Base-by-base conservation (phyloP, 305 asterid species). In the Stenogyne calaminthoides region DNA sequence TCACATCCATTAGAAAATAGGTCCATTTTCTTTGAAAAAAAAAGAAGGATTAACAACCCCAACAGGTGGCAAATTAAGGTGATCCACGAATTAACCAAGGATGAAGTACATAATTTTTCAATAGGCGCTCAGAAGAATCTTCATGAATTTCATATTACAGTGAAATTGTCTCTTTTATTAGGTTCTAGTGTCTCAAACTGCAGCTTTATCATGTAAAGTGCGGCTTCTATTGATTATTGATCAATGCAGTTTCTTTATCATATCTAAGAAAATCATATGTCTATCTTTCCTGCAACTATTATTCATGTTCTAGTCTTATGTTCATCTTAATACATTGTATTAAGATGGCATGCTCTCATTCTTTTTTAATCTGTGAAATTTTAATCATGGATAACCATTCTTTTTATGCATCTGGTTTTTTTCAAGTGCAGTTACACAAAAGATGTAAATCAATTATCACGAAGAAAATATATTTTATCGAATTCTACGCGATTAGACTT, bases 281-380 rank as follows among this genome's bases (percentile, higher is more conserved):
- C 19, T 59, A 36, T 51, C 20, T 55, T 60, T 70, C 76, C 58
- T 59, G 70, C 71, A 77, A 57, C 65, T 58, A 5, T 32, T 73
- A 49, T 80, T 69, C 73, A 74, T 69, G 27, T 58, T 77, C 70
- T 82, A 67, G 82, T 78, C 74, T 80, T 81, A 71, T 78, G 66
- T 68, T 82, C 83, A 73, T 84, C 81, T 91, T 32, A 32, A 32
- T 32, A 32, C 36, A 32, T 29, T 29, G 34, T 29, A 29, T 29
- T 29, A 29, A 29, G 34, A 49, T 15, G 7, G 22, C 20, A 49
- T 49, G 56, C 56, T 47, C 55, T 15, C 10, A 7, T 37, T 47
- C 15, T 5, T n/a, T n/a, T n/a, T n/a, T n/a, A n/a, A n/a, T n/a
- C n/a, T n/a, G n/a, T n/a, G n/a, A n/a, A n/a, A n/a, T n/a, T n/a